Conservation (phyloP, 371 early-diverging fungal species). For the Syncephalastrum contaminatum region DNA sequence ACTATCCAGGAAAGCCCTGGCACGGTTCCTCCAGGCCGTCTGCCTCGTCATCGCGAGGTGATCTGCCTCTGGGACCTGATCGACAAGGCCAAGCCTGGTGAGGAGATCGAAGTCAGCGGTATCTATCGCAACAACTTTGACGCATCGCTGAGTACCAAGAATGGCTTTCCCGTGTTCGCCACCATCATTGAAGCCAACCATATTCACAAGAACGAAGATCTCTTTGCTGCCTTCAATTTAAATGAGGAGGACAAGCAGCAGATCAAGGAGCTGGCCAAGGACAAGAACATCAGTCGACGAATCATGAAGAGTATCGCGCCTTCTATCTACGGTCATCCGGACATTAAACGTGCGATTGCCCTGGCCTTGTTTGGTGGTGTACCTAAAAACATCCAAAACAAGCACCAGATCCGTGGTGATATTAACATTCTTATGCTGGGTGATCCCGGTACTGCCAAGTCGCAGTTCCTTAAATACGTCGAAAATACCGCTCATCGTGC, state of each 20-base stretch:
- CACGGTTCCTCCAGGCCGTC: slow-evolving; percentile 95
- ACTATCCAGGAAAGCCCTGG: slow-evolving; percentile 99
- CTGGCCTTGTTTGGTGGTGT: slow-evolving; percentile 98
- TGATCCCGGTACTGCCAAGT: slow-evolving; percentile 99
- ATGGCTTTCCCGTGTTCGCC: slow-evolving; percentile 98
- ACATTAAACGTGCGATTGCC: slow-evolving; percentile 96
- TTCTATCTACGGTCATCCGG: slow-evolving; percentile 98
- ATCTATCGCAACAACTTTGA: slow-evolving; percentile 97
- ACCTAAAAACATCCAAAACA: slow-evolving; percentile 89
- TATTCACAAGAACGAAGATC: slow-evolving; percentile 86
- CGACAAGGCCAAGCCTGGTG: slow-evolving; percentile 97
- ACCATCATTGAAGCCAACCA: slow-evolving; percentile 97
- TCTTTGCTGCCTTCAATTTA: slow-evolving; percentile 79
- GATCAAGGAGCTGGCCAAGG: slow-evolving; percentile 78
- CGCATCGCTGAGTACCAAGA: slow-evolving; percentile 85
- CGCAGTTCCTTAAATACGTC: slow-evolving; percentile 98
- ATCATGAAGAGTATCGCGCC: slow-evolving; percentile 98
- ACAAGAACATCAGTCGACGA: slow-evolving; percentile 79
- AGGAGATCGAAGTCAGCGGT: slow-evolving; percentile 98
- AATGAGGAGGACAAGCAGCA: slow-evolving; percentile 92
- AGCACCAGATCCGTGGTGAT: slow-evolving; percentile 97
- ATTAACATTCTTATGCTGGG: slow-evolving; percentile 99
- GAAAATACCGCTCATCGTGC: slow-evolving; percentile 96
- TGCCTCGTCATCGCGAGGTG: slow-evolving; percentile 97
- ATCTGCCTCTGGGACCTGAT: slow-evolving; percentile 97